Evolutionary conservation across 169 alveolate species (phyloP).

Genomic region (Plasmodium gonderi): DNA sequence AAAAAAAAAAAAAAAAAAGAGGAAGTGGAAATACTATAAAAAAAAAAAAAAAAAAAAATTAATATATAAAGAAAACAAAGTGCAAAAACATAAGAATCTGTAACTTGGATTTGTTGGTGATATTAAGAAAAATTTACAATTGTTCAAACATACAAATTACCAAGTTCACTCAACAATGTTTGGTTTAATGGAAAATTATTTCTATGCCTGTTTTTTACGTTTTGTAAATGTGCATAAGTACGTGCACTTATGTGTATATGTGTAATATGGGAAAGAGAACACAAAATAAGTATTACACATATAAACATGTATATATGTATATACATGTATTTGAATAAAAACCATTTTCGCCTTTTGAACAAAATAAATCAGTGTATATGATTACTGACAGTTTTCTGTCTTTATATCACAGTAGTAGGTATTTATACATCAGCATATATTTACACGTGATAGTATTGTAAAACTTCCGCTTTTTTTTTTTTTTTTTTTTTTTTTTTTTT

Average conservation of each 20-base stretch:
- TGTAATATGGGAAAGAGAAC: neutral
- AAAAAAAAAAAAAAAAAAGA: neutral
- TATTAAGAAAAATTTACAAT: neutral
- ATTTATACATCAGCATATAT: neutral
- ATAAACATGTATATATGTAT: slow-evolving; percentile 4
- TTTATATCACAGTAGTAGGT: neutral
- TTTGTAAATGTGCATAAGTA: neutral
- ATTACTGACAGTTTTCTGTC: neutral
- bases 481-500: neutral
- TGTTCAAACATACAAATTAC: neutral
- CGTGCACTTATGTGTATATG: neutral
- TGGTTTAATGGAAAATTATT: slow-evolving; percentile 16
- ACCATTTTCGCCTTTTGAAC: neutral
- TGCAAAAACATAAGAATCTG: neutral
- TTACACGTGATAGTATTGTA: neutral
- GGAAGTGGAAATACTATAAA: neutral
- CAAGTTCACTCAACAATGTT: neutral
- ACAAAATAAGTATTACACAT: neutral
- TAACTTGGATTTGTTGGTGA: neutral
- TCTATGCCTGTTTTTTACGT: slow-evolving; percentile 33
- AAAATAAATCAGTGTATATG: neutral
- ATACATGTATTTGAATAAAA: neutral
- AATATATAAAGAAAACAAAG: neutral
- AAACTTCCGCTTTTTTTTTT: neutral
- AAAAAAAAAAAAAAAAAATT: neutral